These are phyloP conservation scores for Podospora sp. DNA, from an alignment of 495 filamentous ascomycete species.

Conservation along the genomic window DNA sequence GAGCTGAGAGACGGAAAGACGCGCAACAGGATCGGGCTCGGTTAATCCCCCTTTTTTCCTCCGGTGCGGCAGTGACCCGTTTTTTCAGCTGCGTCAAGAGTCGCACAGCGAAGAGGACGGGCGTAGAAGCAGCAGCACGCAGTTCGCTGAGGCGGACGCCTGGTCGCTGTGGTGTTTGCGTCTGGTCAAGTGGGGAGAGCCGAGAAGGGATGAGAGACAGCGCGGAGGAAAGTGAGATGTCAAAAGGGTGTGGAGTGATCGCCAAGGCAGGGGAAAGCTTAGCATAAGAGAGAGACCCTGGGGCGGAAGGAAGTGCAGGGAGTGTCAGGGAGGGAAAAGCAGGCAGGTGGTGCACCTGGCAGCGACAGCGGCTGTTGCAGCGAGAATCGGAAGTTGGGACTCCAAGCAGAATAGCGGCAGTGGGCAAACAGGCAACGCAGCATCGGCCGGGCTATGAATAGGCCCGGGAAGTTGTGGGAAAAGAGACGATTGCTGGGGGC, in stretches of 20 bases:
- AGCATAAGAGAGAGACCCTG: conserved; percentile 16
- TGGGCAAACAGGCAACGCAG: background rate
- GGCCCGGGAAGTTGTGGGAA: background rate
- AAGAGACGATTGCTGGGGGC: conserved; percentile 7
- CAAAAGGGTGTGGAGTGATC: conserved; percentile 14
- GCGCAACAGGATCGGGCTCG: background rate
- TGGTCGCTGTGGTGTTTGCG: background rate
- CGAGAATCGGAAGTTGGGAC: conserved; percentile 9
- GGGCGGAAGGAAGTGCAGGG: background rate
- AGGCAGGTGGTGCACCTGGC: conserved; percentile 1
- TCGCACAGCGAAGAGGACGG: background rate
- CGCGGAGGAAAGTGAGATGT: conserved; percentile 11
- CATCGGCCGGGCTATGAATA: conserved; percentile 18
- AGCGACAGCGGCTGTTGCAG: conserved; percentile 4
- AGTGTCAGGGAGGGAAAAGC: background rate
- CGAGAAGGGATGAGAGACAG: background rate
- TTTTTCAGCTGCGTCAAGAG: background rate
- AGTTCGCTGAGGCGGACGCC: background rate
- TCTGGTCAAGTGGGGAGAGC: background rate
- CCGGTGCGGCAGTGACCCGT: background rate
- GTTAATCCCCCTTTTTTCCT: background rate
- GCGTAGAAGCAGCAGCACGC: background rate
- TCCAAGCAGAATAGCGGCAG: conserved; percentile 15
- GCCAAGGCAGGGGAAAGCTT: conserved; percentile 23
- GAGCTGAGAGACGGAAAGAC: background rate